Percentiles rank a stretch among this genome's conserved stretches.
Evolutionary conservation across 805 yeast genomes (phyloP).

Genomic region (Candida stauntonica): DNA sequence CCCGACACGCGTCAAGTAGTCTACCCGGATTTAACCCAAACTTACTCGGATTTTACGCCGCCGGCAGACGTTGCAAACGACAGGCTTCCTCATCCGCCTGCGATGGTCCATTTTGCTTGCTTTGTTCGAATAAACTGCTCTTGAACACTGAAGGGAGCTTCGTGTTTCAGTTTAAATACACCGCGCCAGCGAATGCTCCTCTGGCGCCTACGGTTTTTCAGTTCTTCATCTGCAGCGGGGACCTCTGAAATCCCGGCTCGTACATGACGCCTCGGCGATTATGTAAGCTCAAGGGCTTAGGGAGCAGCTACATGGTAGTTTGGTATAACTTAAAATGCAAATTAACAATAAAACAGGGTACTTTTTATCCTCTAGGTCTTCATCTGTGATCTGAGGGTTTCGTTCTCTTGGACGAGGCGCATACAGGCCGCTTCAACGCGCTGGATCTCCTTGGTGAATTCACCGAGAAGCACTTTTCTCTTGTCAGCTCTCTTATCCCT

Average conservation of each 20-base stretch:
- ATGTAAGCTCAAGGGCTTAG: too few relatives aligned
- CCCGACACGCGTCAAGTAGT: slow-evolving; percentile 5
- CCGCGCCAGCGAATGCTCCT: too few relatives aligned
- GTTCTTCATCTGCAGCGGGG: too few relatives aligned
- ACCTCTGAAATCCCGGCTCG: too few relatives aligned
- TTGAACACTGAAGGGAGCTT: too few relatives aligned
- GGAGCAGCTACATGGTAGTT: too few relatives aligned
- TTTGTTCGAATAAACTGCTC: too few relatives aligned
- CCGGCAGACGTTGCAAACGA: slow-evolving; percentile 28
- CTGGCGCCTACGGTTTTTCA: too few relatives aligned
- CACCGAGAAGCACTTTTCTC: slow-evolving; percentile 21
- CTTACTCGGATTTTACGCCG: slow-evolving; percentile 28
- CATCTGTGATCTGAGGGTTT: slow-evolving; percentile 8
- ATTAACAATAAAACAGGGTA: too few relatives aligned
- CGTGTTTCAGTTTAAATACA: too few relatives aligned
- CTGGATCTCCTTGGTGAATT: slow-evolving; percentile 25
- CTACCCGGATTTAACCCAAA: slow-evolving; percentile 5
- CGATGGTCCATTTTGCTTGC: slow-evolving; percentile 4
- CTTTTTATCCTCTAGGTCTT: background rate
- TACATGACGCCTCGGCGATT: too few relatives aligned
- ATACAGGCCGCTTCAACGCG: slow-evolving; percentile 18
- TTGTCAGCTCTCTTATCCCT: slow-evolving; percentile 22
- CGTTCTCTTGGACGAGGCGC: slow-evolving; percentile 20
- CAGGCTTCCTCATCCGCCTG: slow-evolving; percentile 24
- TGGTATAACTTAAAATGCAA: too few relatives aligned